A percentile compares a stretch with the other conserved stretches of the same genome.
Conservation (phyloP, 164 flowering plant genomes). For the Taxillus chinensis region DNA sequence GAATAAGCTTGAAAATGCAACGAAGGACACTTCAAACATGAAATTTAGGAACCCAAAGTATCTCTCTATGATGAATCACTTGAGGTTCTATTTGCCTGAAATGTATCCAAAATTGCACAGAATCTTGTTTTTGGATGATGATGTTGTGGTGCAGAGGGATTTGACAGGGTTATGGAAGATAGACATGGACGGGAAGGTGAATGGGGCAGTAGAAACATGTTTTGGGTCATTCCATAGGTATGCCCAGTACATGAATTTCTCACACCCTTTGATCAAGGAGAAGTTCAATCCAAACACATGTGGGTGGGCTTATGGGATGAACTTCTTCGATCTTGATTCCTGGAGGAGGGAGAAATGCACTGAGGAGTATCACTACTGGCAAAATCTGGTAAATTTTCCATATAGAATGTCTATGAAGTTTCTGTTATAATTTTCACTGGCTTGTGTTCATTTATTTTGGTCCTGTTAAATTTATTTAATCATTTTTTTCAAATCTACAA, state of each 20-base stretch:
- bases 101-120: constrained; percentile 41
- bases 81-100: constrained; percentile 42
- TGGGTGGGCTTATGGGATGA: constrained; percentile 55
- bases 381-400: constrained; percentile 27
- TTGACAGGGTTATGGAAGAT: constrained; percentile 41
- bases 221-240: constrained; percentile 46
- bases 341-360: constrained; percentile 46
- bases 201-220: constrained; percentile 47
- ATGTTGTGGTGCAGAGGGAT: constrained; percentile 41
- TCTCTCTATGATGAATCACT: constrained; percentile 35
- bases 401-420: too few relatives aligned
- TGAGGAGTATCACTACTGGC: constrained; percentile 44
- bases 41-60: constrained; percentile 47
- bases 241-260: constrained; percentile 48
- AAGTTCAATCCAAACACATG: constrained; percentile 41
- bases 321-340: constrained; percentile 44
- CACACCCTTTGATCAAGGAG: constrained; percentile 39
- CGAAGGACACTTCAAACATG: constrained; percentile 42
- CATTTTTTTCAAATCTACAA: too few relatives aligned
- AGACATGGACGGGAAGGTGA: constrained; percentile 50
- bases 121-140: constrained; percentile 39
- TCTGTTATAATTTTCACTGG: too few relatives aligned
- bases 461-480: too few relatives aligned
- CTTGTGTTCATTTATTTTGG: too few relatives aligned
- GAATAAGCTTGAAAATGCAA: constrained; percentile 38